Evolutionary conservation across 1,139 yeast genomes (phyloP), one percentile per base, ranked within the genome.

Genomic region (Saccharomyces hybrid): DNA sequence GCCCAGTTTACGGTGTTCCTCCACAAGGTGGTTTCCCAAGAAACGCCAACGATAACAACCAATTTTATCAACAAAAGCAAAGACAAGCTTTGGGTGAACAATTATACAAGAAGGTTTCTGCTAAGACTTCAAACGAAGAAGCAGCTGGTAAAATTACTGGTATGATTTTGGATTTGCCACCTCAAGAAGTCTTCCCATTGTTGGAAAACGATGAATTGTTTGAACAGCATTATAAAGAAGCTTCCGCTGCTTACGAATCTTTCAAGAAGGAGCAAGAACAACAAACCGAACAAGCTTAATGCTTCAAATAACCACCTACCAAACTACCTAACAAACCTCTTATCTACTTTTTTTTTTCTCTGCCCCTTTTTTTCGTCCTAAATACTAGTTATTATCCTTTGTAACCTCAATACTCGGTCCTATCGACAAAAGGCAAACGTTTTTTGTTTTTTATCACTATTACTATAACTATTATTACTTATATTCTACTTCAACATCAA

Each of bases 121-220:
- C 91, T 66, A 88, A 93, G 71, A 95, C 95, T 71, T 85, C 86
- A 73, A 96, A 88, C 72, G 88, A 88, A 60, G 97, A 89, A 76
- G 91, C 96, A 71, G 97, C 98, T 65, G 97, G 97, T 78, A 93
- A 91, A 81, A 90, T 93, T 73, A 93, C 99, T 66, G 98, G 98
- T 79, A 93, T 93, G 99, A 84, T 93, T 80, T 83, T 93, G 73
- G 97, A 91, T 73, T 85, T 93, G 83, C 95, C 90, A 71, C 88
- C 88, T 76, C 83, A 84, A 71, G 97, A 93, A 78, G 88, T 95
- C 68, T 78, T 91, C 71, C 86, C 88, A 61, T 81, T 93, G 73
- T 83, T 88, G 73, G 93, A 86, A 70, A 95, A 93, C 73, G 97
- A 89, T 63, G 91, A 84, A 67, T 82, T 88, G 66, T 88, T 93